These are phyloP conservation scores for Anthoceros angustus DNA, from an alignment of 225 moss, liverwort and hornwort species.

Conservation along the genomic window DNA sequence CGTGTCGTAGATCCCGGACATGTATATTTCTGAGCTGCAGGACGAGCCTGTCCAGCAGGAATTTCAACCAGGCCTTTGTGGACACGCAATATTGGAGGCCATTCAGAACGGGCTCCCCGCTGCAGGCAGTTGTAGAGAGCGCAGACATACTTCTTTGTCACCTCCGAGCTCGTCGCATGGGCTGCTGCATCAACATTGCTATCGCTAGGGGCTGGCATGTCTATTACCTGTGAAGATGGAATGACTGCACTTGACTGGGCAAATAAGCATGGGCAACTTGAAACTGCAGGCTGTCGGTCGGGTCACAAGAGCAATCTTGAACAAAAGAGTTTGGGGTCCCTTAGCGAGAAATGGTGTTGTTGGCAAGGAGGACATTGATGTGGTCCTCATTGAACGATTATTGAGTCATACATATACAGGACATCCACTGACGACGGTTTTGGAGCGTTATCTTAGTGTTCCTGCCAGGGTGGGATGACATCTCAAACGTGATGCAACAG, in stretches of 20 bases:
- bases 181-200: constrained; percentile 45
- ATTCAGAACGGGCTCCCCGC: too few relatives aligned
- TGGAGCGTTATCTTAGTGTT: constrained; percentile 74
- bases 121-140: too few relatives aligned
- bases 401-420: constrained; percentile 33
- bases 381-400: constrained; percentile 68
- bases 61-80: too few relatives aligned
- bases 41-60: too few relatives aligned
- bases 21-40: too few relatives aligned
- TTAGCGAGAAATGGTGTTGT: constrained; percentile 40
- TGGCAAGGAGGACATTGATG: constrained; percentile 84
- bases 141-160: too few relatives aligned
- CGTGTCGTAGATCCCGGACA: too few relatives aligned
- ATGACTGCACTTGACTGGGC: constrained; percentile 75
- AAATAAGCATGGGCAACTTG: constrained; percentile 35
- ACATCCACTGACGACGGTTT: constrained; percentile 18
- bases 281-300: constrained; percentile 43
- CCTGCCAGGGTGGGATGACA: constrained; percentile 98
- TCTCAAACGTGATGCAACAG: constrained; percentile 55
- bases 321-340: neutral
- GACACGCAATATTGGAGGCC: too few relatives aligned
- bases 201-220: constrained; percentile 62
- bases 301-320: constrained; percentile 12
- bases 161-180: too few relatives aligned
- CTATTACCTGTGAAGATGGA: constrained; percentile 54